phyloP scores from a whole-genome alignment of 495 filamentous ascomycete species.

The Bryoglossum gracile region DNA sequence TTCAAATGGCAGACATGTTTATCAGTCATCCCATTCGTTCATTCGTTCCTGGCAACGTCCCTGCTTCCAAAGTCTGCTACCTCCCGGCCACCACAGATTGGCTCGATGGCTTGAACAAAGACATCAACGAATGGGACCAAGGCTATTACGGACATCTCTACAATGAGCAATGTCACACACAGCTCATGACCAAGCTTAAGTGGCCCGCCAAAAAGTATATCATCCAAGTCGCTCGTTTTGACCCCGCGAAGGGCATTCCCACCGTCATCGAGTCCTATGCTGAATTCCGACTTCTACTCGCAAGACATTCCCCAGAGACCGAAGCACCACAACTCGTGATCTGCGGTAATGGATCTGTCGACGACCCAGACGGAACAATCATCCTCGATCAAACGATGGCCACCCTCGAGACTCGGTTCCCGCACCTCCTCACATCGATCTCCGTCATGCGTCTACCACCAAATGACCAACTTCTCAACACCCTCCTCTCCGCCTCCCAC shows the following conservation, averaged over 20 bases:
- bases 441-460: constrained; percentile 72
- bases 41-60: constrained; percentile 69
- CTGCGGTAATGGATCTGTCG: constrained; percentile 73
- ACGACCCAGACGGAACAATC: constrained; percentile 71
- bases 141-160: constrained; percentile 73
- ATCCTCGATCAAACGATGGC: constrained; percentile 67
- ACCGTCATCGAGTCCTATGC: constrained; percentile 74
- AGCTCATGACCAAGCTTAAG: constrained; percentile 54
- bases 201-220: constrained; percentile 69
- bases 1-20: constrained; percentile 68
- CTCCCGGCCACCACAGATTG: constrained; percentile 84
- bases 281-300: constrained; percentile 58
- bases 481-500: constrained; percentile 65
- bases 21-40: constrained; percentile 74
- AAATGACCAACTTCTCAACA: constrained; percentile 76
- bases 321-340: constrained; percentile 68
- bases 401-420: constrained; percentile 51
- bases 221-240: constrained; percentile 77
- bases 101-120: constrained; percentile 84
- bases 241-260: constrained; percentile 79
- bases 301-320: constrained; percentile 27
- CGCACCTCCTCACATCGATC: constrained; percentile 47
- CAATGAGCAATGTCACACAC: constrained; percentile 53
- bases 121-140: constrained; percentile 63
- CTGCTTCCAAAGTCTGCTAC: constrained; percentile 60